Evolutionary conservation across 768 basidiomycete genomes (phyloP), one percentile per base, ranked within the genome.

Genomic region (Mycena latifolia): DNA sequence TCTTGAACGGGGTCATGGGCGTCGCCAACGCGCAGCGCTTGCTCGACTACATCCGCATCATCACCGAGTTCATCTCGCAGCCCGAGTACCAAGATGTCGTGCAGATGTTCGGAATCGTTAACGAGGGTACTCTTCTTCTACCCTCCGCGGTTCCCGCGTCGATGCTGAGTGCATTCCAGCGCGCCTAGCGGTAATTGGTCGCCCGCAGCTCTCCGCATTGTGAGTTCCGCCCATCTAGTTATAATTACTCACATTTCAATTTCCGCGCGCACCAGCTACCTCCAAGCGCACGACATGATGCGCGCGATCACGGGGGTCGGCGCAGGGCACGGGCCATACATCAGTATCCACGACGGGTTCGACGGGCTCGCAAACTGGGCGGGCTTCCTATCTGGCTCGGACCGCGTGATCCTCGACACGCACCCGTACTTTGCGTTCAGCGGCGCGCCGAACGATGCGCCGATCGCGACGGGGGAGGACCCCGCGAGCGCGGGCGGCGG

Each of bases 251-350:
- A n/a, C 39, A 17, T 17, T 41, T 15, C 20, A 4, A 17, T 17
- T 41, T 7, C 4, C 39, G 39, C 39, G 5, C 39, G 39, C 39
- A 11, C 31, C 31, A 47, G 46, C 25, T 47, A 47, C 22, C 25
- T 24, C 14, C 14, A 50, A 18, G 48, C 24, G 17, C 27, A 50
- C 48, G 20, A 28, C 27, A 50, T 25, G 15, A 50, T 50, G 27
- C 48, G 48, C 25, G 24, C 24, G 10, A 50, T 50, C 48, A 50
- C 48, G 48, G 48, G 48, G 14, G 5, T 50, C 48, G 48, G 48
- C 25, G 48, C 24, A 17, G 48, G 48, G 25, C 12, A 29, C 24
- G 48, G 48, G 2, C 14, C 48, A 7, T 50, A 28, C 27, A 50
- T 50, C 15, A n/a, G n/a, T n/a, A n/a, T n/a, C n/a, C n/a, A n/a